Evolutionary conservation across 1,284 basidiomycete species (phyloP).

Genomic region (Tilletia setariae): DNA sequence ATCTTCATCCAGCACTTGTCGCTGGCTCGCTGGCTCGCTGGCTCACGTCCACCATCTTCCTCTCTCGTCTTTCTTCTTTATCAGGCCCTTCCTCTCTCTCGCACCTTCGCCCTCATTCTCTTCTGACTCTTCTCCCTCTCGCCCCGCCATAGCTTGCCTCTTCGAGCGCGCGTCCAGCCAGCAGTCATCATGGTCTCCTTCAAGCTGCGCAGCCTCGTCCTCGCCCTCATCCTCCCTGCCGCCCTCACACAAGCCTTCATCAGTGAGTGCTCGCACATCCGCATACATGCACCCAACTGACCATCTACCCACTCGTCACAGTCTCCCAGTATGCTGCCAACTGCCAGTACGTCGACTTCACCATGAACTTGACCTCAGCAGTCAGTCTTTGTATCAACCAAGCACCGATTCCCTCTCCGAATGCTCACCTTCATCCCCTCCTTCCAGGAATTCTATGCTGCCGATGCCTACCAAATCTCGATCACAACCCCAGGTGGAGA

Average conservation of each 20-base stretch:
- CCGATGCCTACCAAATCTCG: slow-evolving; percentile 3
- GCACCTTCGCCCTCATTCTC: too few species aligned
- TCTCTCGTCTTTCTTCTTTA: too few species aligned
- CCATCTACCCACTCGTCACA: background rate
- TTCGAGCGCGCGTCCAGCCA: too few species aligned
- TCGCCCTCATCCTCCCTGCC: background rate
- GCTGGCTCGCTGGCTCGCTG: too few species aligned
- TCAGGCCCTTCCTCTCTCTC: too few species aligned
- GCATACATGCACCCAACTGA: background rate
- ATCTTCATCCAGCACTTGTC: too few species aligned
- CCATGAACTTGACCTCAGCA: background rate
- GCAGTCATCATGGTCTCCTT: background rate
- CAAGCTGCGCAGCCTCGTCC: background rate
- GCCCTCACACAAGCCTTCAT: background rate
- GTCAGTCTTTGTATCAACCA: background rate
- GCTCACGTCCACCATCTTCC: too few species aligned
- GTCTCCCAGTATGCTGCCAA: background rate
- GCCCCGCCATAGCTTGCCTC: too few species aligned
- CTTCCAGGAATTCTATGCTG: background rate
- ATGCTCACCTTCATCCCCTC: background rate
- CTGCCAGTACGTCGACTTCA: slow-evolving; percentile 8
- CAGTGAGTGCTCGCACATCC: background rate
- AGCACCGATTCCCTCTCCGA: background rate
- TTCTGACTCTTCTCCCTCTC: too few species aligned
- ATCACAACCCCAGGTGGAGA: slow-evolving; percentile 5